A percentile compares a stretch with the other conserved stretches of the same genome.
These are phyloP conservation scores for Neonectria punicea DNA, from an alignment of 2,329 filamentous ascomycete genomes.

Conservation along the genomic window DNA sequence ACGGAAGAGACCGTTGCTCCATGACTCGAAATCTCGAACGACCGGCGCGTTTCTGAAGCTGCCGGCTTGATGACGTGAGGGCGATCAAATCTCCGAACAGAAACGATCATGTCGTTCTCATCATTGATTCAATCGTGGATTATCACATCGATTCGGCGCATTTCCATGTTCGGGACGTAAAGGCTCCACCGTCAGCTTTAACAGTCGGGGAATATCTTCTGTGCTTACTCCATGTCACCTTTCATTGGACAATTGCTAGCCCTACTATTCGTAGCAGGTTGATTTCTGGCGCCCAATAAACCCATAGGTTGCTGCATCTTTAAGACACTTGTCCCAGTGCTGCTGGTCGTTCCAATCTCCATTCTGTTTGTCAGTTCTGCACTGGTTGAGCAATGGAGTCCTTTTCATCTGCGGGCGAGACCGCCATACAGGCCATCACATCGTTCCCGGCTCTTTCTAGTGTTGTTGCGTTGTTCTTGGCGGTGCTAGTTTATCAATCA, in stretches of 20 bases:
- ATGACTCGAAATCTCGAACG: not conserved
- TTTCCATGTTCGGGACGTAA: conserved; percentile 5
- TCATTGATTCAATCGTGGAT: not conserved
- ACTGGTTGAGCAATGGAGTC: conserved; percentile 4
- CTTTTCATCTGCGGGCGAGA: conserved; percentile 6
- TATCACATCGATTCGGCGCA: conserved; percentile 5
- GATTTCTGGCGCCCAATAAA: not conserved
- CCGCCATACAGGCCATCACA: conserved; percentile 5
- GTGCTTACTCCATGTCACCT: conserved; percentile 13
- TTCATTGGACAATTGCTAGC: conserved; percentile 7
- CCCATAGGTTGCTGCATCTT: not conserved
- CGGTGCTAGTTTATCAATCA: conserved; percentile 12
- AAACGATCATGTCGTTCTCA: not conserved
- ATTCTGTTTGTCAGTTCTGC: not conserved
- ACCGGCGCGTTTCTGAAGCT: not conserved
- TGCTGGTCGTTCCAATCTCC: not conserved
- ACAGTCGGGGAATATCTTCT: conserved; percentile 15
- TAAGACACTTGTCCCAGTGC: not conserved
- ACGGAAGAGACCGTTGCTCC: not conserved
- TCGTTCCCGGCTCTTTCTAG: conserved; percentile 16
- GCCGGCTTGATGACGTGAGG: not conserved
- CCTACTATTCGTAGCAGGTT: not conserved
- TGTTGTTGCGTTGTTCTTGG: conserved; percentile 12
- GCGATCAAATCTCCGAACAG: not conserved
- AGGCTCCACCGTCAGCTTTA: not conserved